Percentiles rank a stretch among this genome's conserved stretches.
Conservation (phyloP, 1,284 basidiomycete genomes). For the Volvariella volvacea region DNA sequence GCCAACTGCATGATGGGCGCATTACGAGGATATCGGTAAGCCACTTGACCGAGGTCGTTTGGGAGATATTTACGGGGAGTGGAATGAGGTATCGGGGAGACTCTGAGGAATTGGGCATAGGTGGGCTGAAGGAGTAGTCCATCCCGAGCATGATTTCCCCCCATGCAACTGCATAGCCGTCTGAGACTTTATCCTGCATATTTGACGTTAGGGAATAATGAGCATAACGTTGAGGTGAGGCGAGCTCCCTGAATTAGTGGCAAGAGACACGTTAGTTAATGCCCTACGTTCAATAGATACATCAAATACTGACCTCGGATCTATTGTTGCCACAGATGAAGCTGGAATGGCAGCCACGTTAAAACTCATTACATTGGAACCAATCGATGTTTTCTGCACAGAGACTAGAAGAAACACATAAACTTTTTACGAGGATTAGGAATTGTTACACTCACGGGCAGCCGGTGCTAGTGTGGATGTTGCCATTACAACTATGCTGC, state of each 20-base stretch:
- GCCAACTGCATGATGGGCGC: background rate
- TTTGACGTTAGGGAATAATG: no score
- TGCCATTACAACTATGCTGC: background rate
- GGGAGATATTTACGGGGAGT: background rate
- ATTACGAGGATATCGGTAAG: background rate
- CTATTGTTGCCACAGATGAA: no score
- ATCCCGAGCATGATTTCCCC: background rate
- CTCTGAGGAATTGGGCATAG: no score
- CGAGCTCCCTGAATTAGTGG: no score
- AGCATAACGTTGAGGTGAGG: no score
- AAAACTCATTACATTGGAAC: background rate
- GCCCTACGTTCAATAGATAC: no score
- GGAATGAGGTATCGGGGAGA: background rate
- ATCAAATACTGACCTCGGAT: no score
- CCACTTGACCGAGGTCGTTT: background rate
- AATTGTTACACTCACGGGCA: background rate
- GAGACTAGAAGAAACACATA: background rate
- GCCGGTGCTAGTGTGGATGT: background rate
- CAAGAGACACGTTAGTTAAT: no score
- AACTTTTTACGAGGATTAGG: no score
- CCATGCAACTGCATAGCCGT: no score
- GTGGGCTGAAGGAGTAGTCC: background rate
- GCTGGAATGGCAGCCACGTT: background rate
- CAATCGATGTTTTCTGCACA: background rate
- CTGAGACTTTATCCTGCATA: no score